Evolutionary conservation across 305 asterid species (phyloP).

Genomic region (Ilex paraguariensis): DNA sequence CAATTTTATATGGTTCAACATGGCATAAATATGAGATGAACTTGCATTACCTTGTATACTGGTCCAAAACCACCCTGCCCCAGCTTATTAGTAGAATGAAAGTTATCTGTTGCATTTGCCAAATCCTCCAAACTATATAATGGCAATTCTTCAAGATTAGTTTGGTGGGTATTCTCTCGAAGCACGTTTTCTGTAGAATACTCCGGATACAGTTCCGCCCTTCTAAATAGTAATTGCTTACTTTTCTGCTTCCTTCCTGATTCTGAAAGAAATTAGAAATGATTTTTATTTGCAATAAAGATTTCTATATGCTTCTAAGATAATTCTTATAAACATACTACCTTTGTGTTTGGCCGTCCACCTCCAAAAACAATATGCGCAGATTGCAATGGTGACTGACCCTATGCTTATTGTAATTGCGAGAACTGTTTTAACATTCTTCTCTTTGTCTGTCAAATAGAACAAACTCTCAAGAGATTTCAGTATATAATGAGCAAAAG

Average conservation of each 20-base stretch:
- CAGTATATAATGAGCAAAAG: too few species aligned
- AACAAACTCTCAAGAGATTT: background rate
- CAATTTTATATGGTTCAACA: background rate
- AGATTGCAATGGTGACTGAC: background rate
- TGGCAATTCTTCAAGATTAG: background rate
- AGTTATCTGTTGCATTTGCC: conserved; percentile 16
- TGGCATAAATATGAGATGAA: background rate
- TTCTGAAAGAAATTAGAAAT: background rate
- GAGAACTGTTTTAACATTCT: background rate
- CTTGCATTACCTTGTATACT: conserved; percentile 27
- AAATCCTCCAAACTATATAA: background rate
- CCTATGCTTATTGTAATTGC: background rate
- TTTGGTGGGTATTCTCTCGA: background rate
- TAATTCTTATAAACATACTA: too few species aligned
- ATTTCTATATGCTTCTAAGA: too few species aligned
- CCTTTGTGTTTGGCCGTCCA: background rate
- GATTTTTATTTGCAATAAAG: background rate
- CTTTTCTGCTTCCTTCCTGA: background rate
- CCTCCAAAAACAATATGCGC: background rate
- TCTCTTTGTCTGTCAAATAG: background rate
- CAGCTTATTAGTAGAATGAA: conserved; percentile 30
- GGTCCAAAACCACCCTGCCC: conserved; percentile 45
- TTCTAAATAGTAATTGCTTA: too few species aligned
- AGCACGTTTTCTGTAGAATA: too few species aligned
- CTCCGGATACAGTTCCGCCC: too few species aligned